A percentile compares a stretch with the other conserved stretches of the same genome.
These are phyloP conservation scores for Miscanthus lutarioriparius DNA, from an alignment of 176 grass and related monocot genomes.

Conservation along the genomic window DNA sequence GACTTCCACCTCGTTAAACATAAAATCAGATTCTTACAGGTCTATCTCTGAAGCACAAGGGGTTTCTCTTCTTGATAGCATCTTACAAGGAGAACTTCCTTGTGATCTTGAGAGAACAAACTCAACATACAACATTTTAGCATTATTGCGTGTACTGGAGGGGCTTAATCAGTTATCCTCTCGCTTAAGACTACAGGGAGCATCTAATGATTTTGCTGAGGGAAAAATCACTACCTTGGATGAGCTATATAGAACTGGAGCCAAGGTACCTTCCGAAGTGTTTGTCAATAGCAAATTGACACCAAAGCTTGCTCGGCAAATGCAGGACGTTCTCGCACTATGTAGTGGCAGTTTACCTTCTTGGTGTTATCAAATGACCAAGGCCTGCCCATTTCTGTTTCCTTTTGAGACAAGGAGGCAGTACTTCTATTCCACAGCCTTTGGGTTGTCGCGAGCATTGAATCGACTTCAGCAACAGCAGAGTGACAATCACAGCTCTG, in stretches of 20 bases:
- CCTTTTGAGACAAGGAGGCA: slow-evolving; percentile 88
- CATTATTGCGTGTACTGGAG: slow-evolving; percentile 67
- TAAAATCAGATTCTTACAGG: slow-evolving; percentile 60
- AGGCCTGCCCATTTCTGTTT: slow-evolving; percentile 86
- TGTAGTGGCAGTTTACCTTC: slow-evolving; percentile 81
- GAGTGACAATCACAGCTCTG: slow-evolving; percentile 61
- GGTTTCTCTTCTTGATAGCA: slow-evolving; percentile 79
- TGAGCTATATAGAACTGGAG: slow-evolving; percentile 54
- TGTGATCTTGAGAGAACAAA: slow-evolving; percentile 89
- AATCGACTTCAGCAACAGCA: slow-evolving; percentile 93
- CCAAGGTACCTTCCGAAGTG: slow-evolving; percentile 61
- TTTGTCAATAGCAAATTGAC: slow-evolving; percentile 92
- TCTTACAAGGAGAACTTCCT: slow-evolving; percentile 82
- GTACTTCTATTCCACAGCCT: slow-evolving; percentile 90
- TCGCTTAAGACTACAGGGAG: slow-evolving; percentile 59
- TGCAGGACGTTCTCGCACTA: slow-evolving; percentile 86
- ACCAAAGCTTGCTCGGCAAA: slow-evolving; percentile 75
- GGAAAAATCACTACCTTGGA: slow-evolving; percentile 57
- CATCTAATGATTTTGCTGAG: slow-evolving; percentile 69
- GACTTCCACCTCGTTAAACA: slow-evolving; percentile 53
- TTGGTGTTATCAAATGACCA: slow-evolving; percentile 88
- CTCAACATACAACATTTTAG: slow-evolving; percentile 80
- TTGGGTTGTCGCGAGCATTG: slow-evolving; percentile 77
- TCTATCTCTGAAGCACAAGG: slow-evolving; percentile 41
- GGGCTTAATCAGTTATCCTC: slow-evolving; percentile 73